Evolutionary conservation across 2,329 filamentous ascomycete species (phyloP).

Genomic region (Ceratocystis huliohia): DNA sequence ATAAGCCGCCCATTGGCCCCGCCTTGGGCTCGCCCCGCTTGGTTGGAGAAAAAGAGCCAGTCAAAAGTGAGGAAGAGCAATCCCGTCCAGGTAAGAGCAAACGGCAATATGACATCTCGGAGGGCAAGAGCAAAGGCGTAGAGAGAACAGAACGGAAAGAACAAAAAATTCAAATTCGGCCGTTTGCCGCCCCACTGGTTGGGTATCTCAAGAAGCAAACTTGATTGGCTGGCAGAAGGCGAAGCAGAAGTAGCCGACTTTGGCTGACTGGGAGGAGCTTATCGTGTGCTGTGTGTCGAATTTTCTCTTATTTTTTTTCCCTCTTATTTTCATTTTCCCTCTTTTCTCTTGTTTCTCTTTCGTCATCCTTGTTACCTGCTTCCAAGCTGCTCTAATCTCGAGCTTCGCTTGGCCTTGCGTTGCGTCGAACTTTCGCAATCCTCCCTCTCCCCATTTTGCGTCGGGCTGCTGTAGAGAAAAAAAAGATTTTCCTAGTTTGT

Average conservation of each 20-base stretch:
- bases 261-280: neutral
- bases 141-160: neutral
- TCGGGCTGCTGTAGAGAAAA: neutral
- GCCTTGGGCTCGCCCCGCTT: neutral
- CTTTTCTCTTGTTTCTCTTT: neutral
- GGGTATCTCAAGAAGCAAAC: neutral
- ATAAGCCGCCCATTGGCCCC: neutral
- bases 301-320: neutral
- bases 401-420: neutral
- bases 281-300: neutral
- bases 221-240: neutral
- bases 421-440: neutral
- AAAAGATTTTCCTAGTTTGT: neutral
- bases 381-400: neutral
- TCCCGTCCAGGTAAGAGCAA: neutral
- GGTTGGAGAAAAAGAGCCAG: neutral
- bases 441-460: neutral
- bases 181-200: constrained; percentile 1
- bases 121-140: neutral
- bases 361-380: neutral
- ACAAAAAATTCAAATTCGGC: neutral
- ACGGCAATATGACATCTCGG: neutral
- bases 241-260: neutral
- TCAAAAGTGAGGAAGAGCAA: neutral
- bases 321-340: neutral